These are phyloP conservation scores for Neurospora crassa DNA, from an alignment of 2,329 filamentous ascomycete species.

Conservation along the genomic window DNA sequence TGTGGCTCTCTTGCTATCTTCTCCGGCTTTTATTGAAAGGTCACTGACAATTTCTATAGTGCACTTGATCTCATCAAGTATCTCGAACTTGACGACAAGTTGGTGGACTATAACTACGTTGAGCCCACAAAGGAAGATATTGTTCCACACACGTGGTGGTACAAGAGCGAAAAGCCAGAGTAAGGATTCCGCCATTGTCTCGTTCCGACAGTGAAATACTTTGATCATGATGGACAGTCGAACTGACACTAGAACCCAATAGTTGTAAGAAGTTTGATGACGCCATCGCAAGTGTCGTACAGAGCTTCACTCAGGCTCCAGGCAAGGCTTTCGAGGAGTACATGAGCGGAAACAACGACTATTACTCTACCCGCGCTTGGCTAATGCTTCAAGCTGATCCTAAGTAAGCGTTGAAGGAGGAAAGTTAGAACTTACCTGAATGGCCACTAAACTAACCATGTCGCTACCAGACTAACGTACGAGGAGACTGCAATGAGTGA, in stretches of 20 bases:
- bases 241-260: not conserved
- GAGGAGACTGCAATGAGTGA: conserved; percentile 2
- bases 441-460: not conserved
- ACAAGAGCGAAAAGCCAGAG: not conserved
- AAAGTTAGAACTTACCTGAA: not conserved
- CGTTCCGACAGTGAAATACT: no score
- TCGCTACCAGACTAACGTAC: not conserved
- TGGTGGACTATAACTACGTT: not conserved
- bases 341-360: not conserved
- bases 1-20: no score
- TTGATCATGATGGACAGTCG: no score
- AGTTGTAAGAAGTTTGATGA: not conserved
- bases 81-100: not conserved
- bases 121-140: not conserved
- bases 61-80: conserved; percentile 18
- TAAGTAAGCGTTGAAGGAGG: not conserved
- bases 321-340: not conserved
- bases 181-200: not conserved
- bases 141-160: not conserved
- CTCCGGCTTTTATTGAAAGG: no score
- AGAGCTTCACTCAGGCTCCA: not conserved
- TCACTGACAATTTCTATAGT: not conserved
- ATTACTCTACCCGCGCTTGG: conserved; percentile 5
- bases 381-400: conserved; percentile 1
- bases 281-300: not conserved